phyloP scores from a whole-genome alignment of 1,284 basidiomycete species.

The Leucoagaricus sp. region DNA sequence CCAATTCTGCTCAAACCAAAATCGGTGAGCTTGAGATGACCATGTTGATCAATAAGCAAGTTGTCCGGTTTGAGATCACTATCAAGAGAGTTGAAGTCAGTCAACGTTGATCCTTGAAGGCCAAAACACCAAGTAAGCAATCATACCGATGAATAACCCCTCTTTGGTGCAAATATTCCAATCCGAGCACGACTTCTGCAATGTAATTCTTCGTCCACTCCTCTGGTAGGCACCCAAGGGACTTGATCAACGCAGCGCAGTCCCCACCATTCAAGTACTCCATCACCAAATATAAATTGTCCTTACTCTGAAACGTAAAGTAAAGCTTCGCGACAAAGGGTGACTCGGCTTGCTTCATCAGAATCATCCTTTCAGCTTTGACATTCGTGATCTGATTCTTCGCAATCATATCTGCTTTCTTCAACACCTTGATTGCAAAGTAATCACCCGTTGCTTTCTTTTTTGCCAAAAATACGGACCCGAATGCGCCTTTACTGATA shows the following conservation, averaged over 20 bases:
- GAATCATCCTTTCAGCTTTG: constrained; percentile 98
- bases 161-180: constrained; percentile 93
- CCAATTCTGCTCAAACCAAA: constrained; percentile 98
- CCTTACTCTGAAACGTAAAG: constrained; percentile 99
- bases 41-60: constrained; percentile 92
- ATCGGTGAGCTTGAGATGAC: constrained; percentile 96
- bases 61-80: constrained; percentile 99
- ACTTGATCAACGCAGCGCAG: constrained; percentile 95
- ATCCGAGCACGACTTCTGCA: constrained; percentile 92
- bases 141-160: constrained; percentile 96
- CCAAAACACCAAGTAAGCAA: not conserved
- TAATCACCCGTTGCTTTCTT: constrained; percentile 99
- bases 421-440: constrained; percentile 98
- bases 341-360: constrained; percentile 99
- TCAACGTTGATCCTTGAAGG: not conserved
- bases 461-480: constrained; percentile 97
- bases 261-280: constrained; percentile 98
- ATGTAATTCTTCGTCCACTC: constrained; percentile 98
- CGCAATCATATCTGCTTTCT: constrained; percentile 99
- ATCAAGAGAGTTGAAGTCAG: constrained; percentile 15
- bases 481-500: constrained; percentile 98
- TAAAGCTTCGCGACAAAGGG: constrained; percentile 99
- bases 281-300: constrained; percentile 98
- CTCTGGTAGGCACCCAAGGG: constrained; percentile 89
- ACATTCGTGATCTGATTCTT: constrained; percentile 99